phyloP scores from a whole-genome alignment of 139 green algal species.

The Pseudopediastrum boryanum region DNA sequence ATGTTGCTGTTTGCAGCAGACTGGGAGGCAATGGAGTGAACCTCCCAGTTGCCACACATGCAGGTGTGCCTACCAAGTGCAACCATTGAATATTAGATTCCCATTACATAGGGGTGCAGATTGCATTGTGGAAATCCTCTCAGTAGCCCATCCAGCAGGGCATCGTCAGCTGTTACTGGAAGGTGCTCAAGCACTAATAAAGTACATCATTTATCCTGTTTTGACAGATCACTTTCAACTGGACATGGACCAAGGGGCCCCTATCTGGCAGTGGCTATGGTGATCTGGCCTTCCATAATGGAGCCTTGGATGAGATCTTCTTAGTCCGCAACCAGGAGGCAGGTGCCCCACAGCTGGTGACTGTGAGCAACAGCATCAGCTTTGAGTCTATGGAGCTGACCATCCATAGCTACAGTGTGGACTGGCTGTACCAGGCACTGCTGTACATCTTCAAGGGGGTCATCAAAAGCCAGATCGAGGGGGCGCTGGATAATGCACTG shows the following conservation, averaged over 20 bases:
- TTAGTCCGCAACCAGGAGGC: constrained; percentile 40
- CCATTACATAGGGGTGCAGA: too few species aligned
- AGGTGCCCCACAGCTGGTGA: constrained; percentile 29
- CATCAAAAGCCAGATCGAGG: constrained; percentile 34
- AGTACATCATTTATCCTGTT: too few species aligned
- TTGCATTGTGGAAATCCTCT: too few species aligned
- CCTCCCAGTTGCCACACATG: too few species aligned
- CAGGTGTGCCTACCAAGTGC: too few species aligned
- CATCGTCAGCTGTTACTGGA: too few species aligned
- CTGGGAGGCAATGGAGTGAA: too few species aligned
- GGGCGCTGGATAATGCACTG: constrained; percentile 28
- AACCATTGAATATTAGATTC: too few species aligned
- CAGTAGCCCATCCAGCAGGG: too few species aligned
- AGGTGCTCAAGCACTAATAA: too few species aligned
- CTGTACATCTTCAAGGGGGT: constrained; percentile 40
- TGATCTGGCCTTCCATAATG: constrained; percentile 20
- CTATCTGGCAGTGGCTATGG: constrained; percentile 34
- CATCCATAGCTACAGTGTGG: constrained; percentile 24
- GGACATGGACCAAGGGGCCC: constrained; percentile 34
- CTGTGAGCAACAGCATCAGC: constrained; percentile 17
- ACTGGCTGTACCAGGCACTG: constrained; percentile 50
- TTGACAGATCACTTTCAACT: constrained; percentile 42
- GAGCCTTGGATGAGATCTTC: constrained; percentile 36
- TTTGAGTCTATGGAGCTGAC: constrained; percentile 33
- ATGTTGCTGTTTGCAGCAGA: too few species aligned